Percentiles rank a stretch among this genome's conserved stretches.
phyloP scores from a whole-genome alignment of 78 protist genomes.

The Capsaspora owczarzaki region DNA sequence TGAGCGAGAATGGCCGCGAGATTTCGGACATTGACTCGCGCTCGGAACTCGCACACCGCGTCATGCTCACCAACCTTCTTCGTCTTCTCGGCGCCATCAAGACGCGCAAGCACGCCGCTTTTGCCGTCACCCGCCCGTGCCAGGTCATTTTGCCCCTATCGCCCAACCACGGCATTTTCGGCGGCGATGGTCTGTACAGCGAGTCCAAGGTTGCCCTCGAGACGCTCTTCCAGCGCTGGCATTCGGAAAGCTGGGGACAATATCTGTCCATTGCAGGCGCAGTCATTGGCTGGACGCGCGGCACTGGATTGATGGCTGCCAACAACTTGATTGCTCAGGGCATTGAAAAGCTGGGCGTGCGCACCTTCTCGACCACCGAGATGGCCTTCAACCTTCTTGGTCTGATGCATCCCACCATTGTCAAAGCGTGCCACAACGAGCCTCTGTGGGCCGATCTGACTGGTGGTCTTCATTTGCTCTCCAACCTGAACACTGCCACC shows the following conservation, averaged over 20 bases:
- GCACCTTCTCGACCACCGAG: constrained; percentile 44
- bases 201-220: constrained; percentile 63
- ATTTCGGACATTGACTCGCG: constrained; percentile 31
- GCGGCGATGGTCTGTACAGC: constrained; percentile 60
- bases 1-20: constrained; percentile 44
- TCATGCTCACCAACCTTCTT: constrained; percentile 58
- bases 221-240: constrained; percentile 48
- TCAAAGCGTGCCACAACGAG: not conserved
- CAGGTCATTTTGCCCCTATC: constrained; percentile 34
- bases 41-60: constrained; percentile 56
- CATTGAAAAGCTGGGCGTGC: constrained; percentile 45
- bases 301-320: constrained; percentile 54
- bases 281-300: constrained; percentile 69
- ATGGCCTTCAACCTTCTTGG: constrained; percentile 47
- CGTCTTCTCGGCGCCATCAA: constrained; percentile 47
- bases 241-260: constrained; percentile 44
- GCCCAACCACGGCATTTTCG: constrained; percentile 69
- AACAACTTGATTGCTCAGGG: constrained; percentile 46
- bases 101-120: constrained; percentile 16
- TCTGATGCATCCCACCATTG: constrained; percentile 35
- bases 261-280: constrained; percentile 48
- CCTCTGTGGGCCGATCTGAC: constrained; percentile 60
- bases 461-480: constrained; percentile 27
- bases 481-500: not conserved
- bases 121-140: constrained; percentile 10